Percentiles rank a stretch among this genome's conserved stretches.
phyloP scores from a whole-genome alignment of 148 eudicot genomes.

The Vaccinium macrocarpon region DNA sequence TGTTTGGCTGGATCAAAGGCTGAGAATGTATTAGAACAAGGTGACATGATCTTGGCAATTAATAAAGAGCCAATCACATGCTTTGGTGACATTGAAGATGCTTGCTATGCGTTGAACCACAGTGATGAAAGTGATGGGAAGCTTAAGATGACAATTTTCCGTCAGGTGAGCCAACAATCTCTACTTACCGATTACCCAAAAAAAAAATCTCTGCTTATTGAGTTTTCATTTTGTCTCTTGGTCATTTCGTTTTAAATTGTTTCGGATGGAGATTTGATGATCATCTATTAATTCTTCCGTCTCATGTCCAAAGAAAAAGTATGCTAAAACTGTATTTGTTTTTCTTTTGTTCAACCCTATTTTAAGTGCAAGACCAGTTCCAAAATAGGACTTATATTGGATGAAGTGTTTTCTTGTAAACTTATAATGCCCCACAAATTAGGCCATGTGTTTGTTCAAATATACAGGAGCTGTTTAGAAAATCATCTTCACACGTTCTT shows the following conservation, averaged over 20 bases:
- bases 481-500: slow-evolving; percentile 9
- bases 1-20: slow-evolving; percentile 97
- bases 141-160: slow-evolving; percentile 74
- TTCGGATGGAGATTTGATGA: background rate
- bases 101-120: slow-evolving; percentile 71
- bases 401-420: background rate
- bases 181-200: background rate
- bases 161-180: slow-evolving; percentile 53
- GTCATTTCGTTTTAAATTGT: background rate
- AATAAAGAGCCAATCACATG: slow-evolving; percentile 80
- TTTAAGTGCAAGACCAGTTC: slow-evolving; percentile 1
- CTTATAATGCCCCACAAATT: background rate
- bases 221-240: background rate
- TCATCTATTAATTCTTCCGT: background rate
- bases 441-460: background rate
- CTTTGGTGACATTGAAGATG: slow-evolving; percentile 82
- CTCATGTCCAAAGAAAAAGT: background rate
- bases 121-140: slow-evolving; percentile 50
- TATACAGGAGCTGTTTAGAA: background rate
- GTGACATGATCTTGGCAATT: slow-evolving; percentile 92
- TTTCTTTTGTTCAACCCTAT: background rate
- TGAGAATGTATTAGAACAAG: slow-evolving; percentile 76
- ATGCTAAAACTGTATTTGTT: background rate
- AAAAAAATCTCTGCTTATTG: background rate
- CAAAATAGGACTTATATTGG: background rate